These are phyloP conservation scores for Dissoconium aciculare DNA, from an alignment of 2,329 filamentous ascomycete genomes.

Conservation along the genomic window DNA sequence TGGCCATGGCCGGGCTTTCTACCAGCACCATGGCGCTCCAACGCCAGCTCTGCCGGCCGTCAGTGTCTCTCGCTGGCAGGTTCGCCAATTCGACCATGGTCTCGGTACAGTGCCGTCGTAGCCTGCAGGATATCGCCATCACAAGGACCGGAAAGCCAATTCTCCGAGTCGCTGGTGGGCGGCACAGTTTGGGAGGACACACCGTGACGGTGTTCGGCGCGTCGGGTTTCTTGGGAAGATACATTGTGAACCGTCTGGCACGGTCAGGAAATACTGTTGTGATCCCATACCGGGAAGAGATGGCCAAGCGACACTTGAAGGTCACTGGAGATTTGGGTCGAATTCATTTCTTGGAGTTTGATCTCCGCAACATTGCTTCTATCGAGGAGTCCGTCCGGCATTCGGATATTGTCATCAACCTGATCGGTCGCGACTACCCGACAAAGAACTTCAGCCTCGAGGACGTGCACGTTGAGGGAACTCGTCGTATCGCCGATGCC, in stretches of 20 bases:
- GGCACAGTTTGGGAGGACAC: constrained; percentile 53
- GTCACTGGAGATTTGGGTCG: constrained; percentile 86
- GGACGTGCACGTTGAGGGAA: constrained; percentile 86
- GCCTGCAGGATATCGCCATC: constrained; percentile 70
- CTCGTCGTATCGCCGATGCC: constrained; percentile 81
- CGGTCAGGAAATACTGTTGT: constrained; percentile 89
- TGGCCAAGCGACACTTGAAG: constrained; percentile 94
- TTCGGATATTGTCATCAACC: constrained; percentile 94
- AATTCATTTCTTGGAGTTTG: constrained; percentile 84
- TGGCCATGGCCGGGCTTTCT: constrained; percentile 19
- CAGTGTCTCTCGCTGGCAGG: constrained; percentile 14
- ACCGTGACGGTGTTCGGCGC: constrained; percentile 96
- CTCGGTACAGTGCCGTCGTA: constrained; percentile 21
- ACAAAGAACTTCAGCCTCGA: constrained; percentile 96
- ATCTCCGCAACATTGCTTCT: constrained; percentile 82
- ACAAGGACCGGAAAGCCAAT: constrained; percentile 94
- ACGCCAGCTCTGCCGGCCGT: constrained; percentile 22
- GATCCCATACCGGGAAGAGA: constrained; percentile 88
- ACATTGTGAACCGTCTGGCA: constrained; percentile 92
- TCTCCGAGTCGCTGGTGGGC: constrained; percentile 73
- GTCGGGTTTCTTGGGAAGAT: constrained; percentile 86
- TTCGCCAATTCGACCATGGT: constrained; percentile 15
- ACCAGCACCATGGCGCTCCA: constrained; percentile 21
- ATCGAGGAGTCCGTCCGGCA: constrained; percentile 95
- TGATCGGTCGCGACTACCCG: constrained; percentile 85